A percentile compares a stretch with the other conserved stretches of the same genome.
phyloP scores from a whole-genome alignment of 192 early-diverging fungal genomes.

The Glomus cerebriforme region DNA sequence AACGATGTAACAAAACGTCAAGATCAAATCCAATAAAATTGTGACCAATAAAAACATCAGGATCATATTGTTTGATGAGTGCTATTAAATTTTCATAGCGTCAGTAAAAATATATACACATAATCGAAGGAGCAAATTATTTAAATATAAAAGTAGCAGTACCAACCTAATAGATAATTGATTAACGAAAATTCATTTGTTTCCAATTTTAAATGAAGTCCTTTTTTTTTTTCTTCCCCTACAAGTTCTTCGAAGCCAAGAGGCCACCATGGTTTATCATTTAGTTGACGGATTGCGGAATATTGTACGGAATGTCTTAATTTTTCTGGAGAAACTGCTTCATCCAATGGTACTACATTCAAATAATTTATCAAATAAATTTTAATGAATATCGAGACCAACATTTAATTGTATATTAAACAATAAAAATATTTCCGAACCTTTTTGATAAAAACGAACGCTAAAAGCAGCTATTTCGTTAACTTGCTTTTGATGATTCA shows the following conservation, averaged over 20 bases:
- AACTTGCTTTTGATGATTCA: constrained; percentile 76
- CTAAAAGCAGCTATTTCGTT: constrained; percentile 90
- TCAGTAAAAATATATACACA: neutral
- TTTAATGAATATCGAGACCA: neutral
- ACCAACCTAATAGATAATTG: constrained; percentile 68
- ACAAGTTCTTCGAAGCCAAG: constrained; percentile 67
- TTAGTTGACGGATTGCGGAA: constrained; percentile 73
- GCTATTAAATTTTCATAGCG: constrained; percentile 43
- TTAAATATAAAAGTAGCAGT: neutral
- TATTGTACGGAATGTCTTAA: constrained; percentile 51
- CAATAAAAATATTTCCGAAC: constrained; percentile 35
- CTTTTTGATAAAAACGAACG: constrained; percentile 72
- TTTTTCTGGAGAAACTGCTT: constrained; percentile 40
- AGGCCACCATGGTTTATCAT: constrained; percentile 72
- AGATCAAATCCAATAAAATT: constrained; percentile 96
- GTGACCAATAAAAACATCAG: constrained; percentile 95
- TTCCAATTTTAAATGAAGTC: constrained; percentile 21
- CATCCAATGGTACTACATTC: constrained; percentile 54
- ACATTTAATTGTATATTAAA: neutral
- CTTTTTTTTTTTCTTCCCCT: neutral
- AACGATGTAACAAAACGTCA: constrained; percentile 89
- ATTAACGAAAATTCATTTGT: constrained; percentile 78
- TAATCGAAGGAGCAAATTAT: neutral
- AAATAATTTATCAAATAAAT: neutral
- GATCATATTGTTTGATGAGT: constrained; percentile 75